A percentile compares a stretch with the other conserved stretches of the same genome.
phyloP scores from a whole-genome alignment of 345 rosid genomes.

The Boechera divaricarpa region DNA sequence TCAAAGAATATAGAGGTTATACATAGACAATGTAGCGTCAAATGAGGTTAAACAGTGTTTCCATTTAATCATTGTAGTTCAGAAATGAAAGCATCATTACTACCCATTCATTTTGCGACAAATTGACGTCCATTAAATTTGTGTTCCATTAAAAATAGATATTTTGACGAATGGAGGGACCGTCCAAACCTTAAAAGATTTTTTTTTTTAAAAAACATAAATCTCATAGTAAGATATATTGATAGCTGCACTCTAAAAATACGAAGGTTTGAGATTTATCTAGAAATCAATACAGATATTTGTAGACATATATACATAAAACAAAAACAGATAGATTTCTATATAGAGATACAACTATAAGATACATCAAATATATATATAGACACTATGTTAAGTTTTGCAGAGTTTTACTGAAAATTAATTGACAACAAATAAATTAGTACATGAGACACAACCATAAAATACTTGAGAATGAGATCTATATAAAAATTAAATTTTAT shows the following conservation, averaged over 20 bases:
- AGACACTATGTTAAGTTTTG: background rate
- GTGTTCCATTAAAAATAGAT: background rate
- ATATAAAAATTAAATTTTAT: too few species aligned
- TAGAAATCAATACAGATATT: background rate
- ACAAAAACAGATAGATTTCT: background rate
- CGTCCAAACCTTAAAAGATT: too few species aligned
- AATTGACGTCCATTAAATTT: conserved; percentile 20
- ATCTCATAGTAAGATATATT: background rate
- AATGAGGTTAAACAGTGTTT: background rate
- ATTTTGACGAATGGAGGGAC: too few species aligned
- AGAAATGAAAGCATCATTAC: conserved; percentile 16
- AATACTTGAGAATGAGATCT: too few species aligned
- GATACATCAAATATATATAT: too few species aligned
- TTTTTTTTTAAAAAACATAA: too few species aligned
- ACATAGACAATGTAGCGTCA: background rate
- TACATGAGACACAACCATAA: too few species aligned
- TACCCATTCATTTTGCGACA: conserved; percentile 28
- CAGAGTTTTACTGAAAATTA: too few species aligned
- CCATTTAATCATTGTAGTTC: conserved; percentile 8
- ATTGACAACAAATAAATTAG: too few species aligned
- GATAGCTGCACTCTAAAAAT: background rate
- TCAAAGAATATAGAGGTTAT: background rate
- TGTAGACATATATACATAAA: background rate
- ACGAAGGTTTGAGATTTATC: background rate
- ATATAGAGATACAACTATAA: too few species aligned